phyloP scores from a whole-genome alignment of 148 eudicot species.

The Euryodendron excelsum region DNA sequence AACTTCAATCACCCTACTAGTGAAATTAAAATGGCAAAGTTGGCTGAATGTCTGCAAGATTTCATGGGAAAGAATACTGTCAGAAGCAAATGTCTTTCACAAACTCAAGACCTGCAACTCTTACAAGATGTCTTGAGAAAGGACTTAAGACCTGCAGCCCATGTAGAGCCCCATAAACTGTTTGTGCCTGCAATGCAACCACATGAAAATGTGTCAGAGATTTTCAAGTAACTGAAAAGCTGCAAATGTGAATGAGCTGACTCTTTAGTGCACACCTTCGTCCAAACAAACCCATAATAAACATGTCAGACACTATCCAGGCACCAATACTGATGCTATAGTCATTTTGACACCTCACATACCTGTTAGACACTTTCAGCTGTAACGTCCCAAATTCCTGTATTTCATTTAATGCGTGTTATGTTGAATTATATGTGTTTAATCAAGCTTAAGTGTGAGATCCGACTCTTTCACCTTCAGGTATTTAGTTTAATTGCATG shows the following conservation, averaged over 20 bases:
- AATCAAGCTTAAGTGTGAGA: no score
- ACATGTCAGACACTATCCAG: background rate
- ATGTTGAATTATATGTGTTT: no score
- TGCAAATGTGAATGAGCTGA: no score
- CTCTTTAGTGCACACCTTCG: background rate
- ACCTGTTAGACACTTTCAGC: no score
- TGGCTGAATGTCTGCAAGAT: conserved; percentile 88
- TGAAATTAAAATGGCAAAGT: conserved; percentile 61
- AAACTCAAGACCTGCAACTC: conserved; percentile 12
- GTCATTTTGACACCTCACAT: background rate
- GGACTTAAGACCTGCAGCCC: conserved; percentile 71
- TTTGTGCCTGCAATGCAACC: conserved; percentile 61
- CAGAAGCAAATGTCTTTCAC: background rate
- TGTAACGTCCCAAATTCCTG: no score
- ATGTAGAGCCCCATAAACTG: conserved; percentile 93
- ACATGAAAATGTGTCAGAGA: background rate
- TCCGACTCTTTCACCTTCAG: no score
- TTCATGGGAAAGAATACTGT: conserved; percentile 1
- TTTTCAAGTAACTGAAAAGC: background rate
- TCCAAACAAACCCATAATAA: background rate
- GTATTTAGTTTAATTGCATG: no score
- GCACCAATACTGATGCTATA: background rate
- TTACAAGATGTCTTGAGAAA: conserved; percentile 1
- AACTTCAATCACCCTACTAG: conserved; percentile 58
- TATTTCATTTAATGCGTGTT: no score